Base-by-base conservation (phyloP, 495 filamentous ascomycete species). In the Neurospora cerealis region DNA sequence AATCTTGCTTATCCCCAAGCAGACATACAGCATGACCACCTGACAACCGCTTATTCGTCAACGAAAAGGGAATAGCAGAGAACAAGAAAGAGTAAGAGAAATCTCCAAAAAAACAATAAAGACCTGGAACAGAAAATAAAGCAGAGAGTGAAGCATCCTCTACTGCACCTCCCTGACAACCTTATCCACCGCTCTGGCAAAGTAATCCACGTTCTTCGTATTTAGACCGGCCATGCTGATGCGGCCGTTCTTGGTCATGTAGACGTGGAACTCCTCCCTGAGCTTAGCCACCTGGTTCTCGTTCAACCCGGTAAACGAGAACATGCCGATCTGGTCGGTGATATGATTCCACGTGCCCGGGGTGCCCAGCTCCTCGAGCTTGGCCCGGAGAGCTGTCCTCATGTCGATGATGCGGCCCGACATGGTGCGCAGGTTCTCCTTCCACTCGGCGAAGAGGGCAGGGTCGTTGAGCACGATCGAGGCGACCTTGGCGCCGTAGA, bases 271-370 rank as follows among this genome's bases (percentile, higher is more conserved):
- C 76, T 95, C 91, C 69, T 91, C 88, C 71, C 93, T 86, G 74
- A 99, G 80, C 81, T 90, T 89, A 82, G 88, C 77, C n/a, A 97
- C 96, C 82, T 99, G 96, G 70, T 86, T 79, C 86, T 98, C 95
- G 1, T 80, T 90, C 81, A 99, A 81, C 1, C 96, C 96, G 3
- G 96, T 99, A 81, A 96, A 99, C 79, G 92, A 95, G 84, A 99
- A 99, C 96, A 99, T 99, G 78, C 96, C 96, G 81, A 99, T 99
- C 87, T 99, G 96, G 75, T 96, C 91, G 10, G 94, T 97, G 80
- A 99, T 97, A 83, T 99, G 96, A 73, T 93, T 91, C 96, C 96
- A 99, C 13, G 87, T 90, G 5, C 96, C 96, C 0, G 95, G 95
- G 1, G 96, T 98, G 3, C 88, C 90, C 39, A 93, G 80, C 76